These are phyloP conservation scores for Colletotrichum tropicicola DNA, from an alignment of 2,329 filamentous ascomycete species.

Conservation along the genomic window DNA sequence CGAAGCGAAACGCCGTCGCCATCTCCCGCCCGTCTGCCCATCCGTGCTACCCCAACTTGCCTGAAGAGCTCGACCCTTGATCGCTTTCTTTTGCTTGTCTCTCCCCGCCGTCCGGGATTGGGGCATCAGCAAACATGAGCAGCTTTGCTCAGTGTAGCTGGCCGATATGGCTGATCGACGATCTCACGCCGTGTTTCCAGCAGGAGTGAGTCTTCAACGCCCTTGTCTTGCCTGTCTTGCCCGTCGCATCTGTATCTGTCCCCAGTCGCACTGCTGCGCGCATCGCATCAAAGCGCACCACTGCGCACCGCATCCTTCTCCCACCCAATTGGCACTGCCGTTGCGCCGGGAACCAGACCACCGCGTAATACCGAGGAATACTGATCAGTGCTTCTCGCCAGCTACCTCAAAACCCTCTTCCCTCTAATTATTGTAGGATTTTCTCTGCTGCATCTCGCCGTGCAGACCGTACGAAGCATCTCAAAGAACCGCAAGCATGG, in stretches of 20 bases:
- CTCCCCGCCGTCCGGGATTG: slow-evolving; percentile 25
- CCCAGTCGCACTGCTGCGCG: not conserved
- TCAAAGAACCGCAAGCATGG: slow-evolving; percentile 58
- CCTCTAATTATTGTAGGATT: slow-evolving; percentile 76
- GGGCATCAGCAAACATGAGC: slow-evolving; percentile 46
- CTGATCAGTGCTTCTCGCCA: slow-evolving; percentile 44
- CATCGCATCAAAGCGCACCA: slow-evolving; percentile 1
- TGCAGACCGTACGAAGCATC: slow-evolving; percentile 64
- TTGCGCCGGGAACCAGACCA: not conserved
- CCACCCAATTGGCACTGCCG: not conserved
- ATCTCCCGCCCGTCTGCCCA: not conserved
- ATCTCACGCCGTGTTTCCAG: slow-evolving; percentile 71
- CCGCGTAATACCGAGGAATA: not conserved
- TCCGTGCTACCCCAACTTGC: slow-evolving; percentile 18
- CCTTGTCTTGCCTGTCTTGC: not conserved
- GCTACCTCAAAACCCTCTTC: slow-evolving; percentile 82
- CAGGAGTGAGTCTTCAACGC: slow-evolving; percentile 66
- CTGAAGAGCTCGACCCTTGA: slow-evolving; percentile 13
- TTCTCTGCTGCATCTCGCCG: slow-evolving; percentile 74
- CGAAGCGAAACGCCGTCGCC: slow-evolving; percentile 15
- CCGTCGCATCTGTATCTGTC: not conserved
- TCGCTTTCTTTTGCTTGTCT: slow-evolving; percentile 20
- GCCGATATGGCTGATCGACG: slow-evolving; percentile 71
- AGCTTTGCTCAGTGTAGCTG: slow-evolving; percentile 61
- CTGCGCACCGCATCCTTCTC: not conserved